phyloP scores from a whole-genome alignment of 176 grass and related monocot species.

The Phragmites australis region DNA sequence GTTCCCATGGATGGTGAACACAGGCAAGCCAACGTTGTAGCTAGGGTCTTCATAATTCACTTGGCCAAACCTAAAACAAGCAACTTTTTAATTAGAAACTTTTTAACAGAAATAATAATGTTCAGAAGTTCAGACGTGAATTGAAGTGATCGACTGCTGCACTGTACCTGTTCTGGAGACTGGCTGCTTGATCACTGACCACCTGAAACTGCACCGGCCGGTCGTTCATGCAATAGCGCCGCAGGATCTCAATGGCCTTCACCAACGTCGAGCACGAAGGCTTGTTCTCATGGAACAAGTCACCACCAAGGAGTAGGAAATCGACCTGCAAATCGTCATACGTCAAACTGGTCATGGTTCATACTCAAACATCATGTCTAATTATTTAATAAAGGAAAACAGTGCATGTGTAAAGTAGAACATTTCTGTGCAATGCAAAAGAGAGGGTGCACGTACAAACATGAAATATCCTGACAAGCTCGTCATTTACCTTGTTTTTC shows the following conservation, averaged over 20 bases:
- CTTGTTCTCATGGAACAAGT: constrained; percentile 89
- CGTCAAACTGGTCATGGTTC: neutral
- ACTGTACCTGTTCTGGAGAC: constrained; percentile 59
- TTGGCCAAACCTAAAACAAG: constrained; percentile 60
- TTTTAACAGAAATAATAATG: neutral
- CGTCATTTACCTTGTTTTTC: constrained; percentile 56
- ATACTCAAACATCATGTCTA: neutral
- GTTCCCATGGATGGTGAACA: constrained; percentile 90
- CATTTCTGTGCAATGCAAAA: neutral
- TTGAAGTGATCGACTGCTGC: neutral
- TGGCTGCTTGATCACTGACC: constrained; percentile 66
- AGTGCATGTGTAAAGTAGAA: neutral
- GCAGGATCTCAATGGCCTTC: constrained; percentile 69
- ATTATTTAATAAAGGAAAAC: neutral
- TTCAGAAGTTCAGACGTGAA: neutral
- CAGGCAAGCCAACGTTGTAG: constrained; percentile 75
- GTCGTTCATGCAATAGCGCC: constrained; percentile 59
- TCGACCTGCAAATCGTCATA: constrained; percentile 53
- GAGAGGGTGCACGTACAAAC: neutral
- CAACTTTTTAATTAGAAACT: neutral
- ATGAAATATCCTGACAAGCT: neutral
- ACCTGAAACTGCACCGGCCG: constrained; percentile 66
- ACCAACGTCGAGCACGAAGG: constrained; percentile 76
- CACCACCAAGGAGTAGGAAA: constrained; percentile 77
- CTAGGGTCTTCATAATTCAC: constrained; percentile 87